These are phyloP conservation scores for Nakazawaea molendinolei DNA, from an alignment of 805 yeast species.

Conservation along the genomic window DNA sequence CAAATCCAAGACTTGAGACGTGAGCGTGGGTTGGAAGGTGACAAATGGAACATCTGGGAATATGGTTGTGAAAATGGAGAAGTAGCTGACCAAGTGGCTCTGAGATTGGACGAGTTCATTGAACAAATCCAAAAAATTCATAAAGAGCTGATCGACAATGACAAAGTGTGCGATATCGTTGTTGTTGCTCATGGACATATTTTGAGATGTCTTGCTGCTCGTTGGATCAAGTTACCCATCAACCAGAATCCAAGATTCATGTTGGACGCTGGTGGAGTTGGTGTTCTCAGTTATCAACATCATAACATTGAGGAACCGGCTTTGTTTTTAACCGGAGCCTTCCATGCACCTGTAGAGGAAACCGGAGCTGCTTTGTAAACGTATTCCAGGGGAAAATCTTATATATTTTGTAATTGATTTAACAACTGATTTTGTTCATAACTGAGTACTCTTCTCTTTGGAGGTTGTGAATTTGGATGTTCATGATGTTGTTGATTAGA, in stretches of 20 bases:
- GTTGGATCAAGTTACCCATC: slow-evolving; percentile 71
- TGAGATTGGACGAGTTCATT: slow-evolving; percentile 68
- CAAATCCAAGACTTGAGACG: slow-evolving; percentile 60
- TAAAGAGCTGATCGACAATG: slow-evolving; percentile 38
- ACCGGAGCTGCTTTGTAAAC: slow-evolving; percentile 27
- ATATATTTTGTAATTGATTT: slow-evolving; percentile 32
- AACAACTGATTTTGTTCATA: slow-evolving; percentile 48
- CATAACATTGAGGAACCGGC: slow-evolving; percentile 84
- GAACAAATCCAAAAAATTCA: slow-evolving; percentile 58
- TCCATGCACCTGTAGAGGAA: slow-evolving; percentile 63
- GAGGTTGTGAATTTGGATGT: not conserved
- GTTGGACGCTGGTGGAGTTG: slow-evolving; percentile 93
- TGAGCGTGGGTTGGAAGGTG: slow-evolving; percentile 45
- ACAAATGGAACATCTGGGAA: slow-evolving; percentile 76
- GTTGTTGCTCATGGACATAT: slow-evolving; percentile 94
- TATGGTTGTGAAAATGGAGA: slow-evolving; percentile 96
- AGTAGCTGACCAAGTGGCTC: slow-evolving; percentile 53
- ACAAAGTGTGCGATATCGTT: slow-evolving; percentile 62
- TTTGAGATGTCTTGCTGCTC: slow-evolving; percentile 78
- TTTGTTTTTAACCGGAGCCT: slow-evolving; percentile 75
- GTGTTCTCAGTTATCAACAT: slow-evolving; percentile 87
- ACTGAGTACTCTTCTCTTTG: slow-evolving; percentile 33
- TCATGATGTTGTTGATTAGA: not conserved
- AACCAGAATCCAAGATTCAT: slow-evolving; percentile 69
- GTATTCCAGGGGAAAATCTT: not conserved